Evolutionary conservation across 495 filamentous ascomycete species (phyloP).

Genomic region (Aspergillus leporis): DNA sequence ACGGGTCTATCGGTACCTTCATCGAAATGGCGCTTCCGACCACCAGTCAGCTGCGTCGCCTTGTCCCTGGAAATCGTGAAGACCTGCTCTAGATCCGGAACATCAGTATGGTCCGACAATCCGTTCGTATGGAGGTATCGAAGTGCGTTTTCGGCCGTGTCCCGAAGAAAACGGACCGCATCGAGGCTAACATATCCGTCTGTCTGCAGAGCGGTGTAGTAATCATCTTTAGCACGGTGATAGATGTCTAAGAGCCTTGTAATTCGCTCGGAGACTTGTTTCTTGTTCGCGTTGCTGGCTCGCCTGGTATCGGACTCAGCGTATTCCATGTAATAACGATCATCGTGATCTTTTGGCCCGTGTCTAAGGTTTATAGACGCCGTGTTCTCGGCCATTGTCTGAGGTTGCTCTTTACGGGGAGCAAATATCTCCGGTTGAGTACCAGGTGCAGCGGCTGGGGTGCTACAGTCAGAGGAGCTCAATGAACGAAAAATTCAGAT

Average conservation of each 20-base stretch:
- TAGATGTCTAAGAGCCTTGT: slow-evolving; percentile 37
- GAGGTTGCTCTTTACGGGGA: not conserved
- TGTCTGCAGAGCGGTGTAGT: slow-evolving; percentile 23
- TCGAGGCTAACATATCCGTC: slow-evolving; percentile 25
- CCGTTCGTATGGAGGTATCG: slow-evolving; percentile 33
- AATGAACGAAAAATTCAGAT: not conserved
- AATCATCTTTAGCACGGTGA: slow-evolving; percentile 40
- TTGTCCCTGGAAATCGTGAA: slow-evolving; percentile 32
- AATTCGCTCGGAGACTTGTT: slow-evolving; percentile 19
- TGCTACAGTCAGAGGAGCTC: not conserved
- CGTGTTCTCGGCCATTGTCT: not conserved
- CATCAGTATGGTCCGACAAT: slow-evolving; percentile 19
- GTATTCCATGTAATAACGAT: not conserved
- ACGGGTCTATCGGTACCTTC: slow-evolving; percentile 3
- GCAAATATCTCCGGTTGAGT: not conserved
- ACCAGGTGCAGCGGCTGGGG: not conserved
- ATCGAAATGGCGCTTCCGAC: slow-evolving; percentile 43
- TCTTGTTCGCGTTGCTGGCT: not conserved
- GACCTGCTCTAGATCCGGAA: slow-evolving; percentile 35
- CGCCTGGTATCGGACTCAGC: not conserved
- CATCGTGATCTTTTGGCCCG: not conserved
- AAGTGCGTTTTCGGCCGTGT: slow-evolving; percentile 49
- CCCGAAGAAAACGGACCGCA: slow-evolving; percentile 48
- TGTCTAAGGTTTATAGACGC: not conserved
- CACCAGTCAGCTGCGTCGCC: slow-evolving; percentile 40